Evolutionary conservation across 345 rosid species (phyloP).

Genomic region (Euphorbia tirucalli): DNA sequence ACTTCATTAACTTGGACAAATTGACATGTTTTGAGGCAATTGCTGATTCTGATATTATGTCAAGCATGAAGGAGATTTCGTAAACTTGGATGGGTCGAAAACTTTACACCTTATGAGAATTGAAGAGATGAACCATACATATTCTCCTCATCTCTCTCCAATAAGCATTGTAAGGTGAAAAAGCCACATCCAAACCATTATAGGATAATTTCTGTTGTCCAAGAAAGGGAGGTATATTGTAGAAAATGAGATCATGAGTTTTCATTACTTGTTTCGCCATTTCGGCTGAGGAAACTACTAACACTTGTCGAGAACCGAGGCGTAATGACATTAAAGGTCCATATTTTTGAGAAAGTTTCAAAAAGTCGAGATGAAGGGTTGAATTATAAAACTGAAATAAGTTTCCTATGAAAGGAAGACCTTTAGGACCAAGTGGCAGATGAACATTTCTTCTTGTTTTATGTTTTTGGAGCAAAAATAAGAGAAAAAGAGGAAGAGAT

Average conservation of each 20-base stretch:
- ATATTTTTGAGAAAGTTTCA: constrained; percentile 1
- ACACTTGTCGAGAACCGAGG: background rate
- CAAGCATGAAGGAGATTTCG: background rate
- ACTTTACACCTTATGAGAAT: background rate
- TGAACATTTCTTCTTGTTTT: background rate
- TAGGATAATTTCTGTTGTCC: background rate
- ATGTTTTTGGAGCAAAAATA: background rate
- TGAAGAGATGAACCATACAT: background rate
- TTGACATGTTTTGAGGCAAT: background rate
- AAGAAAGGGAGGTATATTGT: background rate
- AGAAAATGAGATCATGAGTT: background rate
- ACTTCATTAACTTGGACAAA: background rate
- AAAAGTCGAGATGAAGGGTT: background rate
- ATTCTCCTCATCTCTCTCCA: constrained; percentile 3
- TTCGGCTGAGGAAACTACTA: constrained; percentile 9
- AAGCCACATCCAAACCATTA: background rate
- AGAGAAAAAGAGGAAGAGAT: background rate
- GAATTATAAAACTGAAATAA: background rate
- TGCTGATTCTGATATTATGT: background rate
- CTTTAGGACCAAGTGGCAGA: background rate
- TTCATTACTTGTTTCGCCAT: constrained; percentile 1
- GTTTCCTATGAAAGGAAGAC: constrained; percentile 7
- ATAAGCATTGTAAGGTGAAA: background rate
- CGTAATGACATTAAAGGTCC: constrained; percentile 1
- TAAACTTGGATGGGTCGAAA: background rate